Evolutionary conservation across 345 rosid genomes (phyloP).

Genomic region (Erucastrum elatum): DNA sequence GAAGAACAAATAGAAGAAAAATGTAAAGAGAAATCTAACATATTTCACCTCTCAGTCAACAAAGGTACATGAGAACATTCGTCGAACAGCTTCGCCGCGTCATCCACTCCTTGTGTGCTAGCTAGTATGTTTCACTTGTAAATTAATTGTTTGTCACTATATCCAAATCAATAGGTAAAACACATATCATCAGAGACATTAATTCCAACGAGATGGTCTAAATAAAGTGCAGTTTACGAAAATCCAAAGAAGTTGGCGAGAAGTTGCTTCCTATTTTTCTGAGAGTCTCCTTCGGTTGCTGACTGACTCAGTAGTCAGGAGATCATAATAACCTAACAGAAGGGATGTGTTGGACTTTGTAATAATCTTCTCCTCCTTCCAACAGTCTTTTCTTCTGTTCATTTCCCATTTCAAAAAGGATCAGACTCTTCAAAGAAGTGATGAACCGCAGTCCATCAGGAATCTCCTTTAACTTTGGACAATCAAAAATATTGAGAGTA

Average conservation of each 20-base stretch:
- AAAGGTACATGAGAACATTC: not conserved
- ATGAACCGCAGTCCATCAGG: no score
- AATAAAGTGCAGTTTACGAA: not conserved
- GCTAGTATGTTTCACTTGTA: no score
- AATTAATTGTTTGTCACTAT: not conserved
- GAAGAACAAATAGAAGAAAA: not conserved
- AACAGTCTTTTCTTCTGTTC: not conserved
- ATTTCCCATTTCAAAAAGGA: not conserved
- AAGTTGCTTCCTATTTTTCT: not conserved
- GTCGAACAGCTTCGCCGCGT: not conserved
- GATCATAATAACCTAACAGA: not conserved
- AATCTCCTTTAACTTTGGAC: no score
- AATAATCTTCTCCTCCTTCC: not conserved
- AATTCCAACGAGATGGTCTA: no score
- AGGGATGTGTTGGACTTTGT: constrained; percentile 5
- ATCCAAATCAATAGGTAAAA: no score
- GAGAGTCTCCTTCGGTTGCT: not conserved
- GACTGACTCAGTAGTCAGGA: not conserved
- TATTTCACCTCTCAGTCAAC: not conserved
- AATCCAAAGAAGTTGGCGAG: not conserved
- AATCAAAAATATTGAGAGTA: no score
- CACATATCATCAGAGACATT: no score
- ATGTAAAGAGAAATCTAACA: not conserved
- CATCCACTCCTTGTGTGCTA: not conserved
- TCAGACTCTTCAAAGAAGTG: no score